Evolutionary conservation across 495 filamentous ascomycete species (phyloP).

Genomic region (Tetracladium setigerum): DNA sequence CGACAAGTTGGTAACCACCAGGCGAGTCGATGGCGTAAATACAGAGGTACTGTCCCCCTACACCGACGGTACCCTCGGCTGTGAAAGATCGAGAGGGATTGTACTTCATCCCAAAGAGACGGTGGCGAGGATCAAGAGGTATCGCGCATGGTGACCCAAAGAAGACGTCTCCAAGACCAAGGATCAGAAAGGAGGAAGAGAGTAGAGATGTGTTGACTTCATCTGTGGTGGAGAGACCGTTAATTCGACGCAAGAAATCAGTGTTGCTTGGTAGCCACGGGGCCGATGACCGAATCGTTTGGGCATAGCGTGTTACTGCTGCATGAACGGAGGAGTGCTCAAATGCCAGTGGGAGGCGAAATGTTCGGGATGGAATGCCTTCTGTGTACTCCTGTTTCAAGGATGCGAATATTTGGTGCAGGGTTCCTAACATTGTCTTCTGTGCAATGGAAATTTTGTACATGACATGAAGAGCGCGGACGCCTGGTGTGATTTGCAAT

Average conservation of each 20-base stretch:
- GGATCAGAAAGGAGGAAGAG: conserved; percentile 39
- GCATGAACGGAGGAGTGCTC: conserved; percentile 39
- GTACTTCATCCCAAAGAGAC: conserved; percentile 48
- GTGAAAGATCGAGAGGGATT: conserved; percentile 53
- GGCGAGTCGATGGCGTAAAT: conserved; percentile 52
- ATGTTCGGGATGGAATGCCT: conserved; percentile 42
- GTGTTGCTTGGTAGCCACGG: conserved; percentile 52
- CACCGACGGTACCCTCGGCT: conserved; percentile 43
- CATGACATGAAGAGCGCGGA: neutral
- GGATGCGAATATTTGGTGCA: conserved; percentile 20
- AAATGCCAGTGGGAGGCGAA: conserved; percentile 49
- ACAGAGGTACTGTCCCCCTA: conserved; percentile 47
- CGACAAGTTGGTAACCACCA: conserved; percentile 51
- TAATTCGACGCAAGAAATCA: conserved; percentile 49
- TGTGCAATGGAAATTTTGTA: neutral
- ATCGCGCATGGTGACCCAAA: conserved; percentile 40
- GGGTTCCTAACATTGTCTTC: conserved; percentile 23
- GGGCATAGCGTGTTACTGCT: conserved; percentile 46
- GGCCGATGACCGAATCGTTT: conserved; percentile 49
- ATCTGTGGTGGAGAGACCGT: conserved; percentile 38
- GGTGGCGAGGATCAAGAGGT: conserved; percentile 47
- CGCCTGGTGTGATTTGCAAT: conserved; percentile 11
- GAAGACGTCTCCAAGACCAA: conserved; percentile 51
- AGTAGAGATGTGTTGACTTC: conserved; percentile 38
- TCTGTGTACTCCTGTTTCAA: conserved; percentile 27